Percentiles rank a stretch among this genome's conserved stretches.
These are phyloP conservation scores for Vinca major DNA, from an alignment of 305 asterid genomes.

Conservation along the genomic window DNA sequence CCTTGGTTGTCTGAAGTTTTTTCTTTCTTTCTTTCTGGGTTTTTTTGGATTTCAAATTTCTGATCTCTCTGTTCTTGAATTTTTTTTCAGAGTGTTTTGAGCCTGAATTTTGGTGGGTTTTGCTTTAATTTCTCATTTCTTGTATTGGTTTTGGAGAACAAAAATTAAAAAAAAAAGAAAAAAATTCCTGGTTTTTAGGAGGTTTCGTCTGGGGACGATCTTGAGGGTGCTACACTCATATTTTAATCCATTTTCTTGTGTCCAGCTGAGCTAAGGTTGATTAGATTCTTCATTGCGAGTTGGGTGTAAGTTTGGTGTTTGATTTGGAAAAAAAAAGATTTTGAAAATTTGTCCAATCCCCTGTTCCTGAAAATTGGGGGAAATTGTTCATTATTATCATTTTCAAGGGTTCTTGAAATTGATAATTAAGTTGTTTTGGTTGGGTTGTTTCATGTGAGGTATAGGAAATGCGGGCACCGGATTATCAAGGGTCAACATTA, in stretches of 20 bases:
- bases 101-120: slow-evolving; percentile 1
- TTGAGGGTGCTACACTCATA: background rate
- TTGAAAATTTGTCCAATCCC: too few relatives aligned
- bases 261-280: background rate
- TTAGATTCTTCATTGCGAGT: background rate
- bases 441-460: too few relatives aligned
- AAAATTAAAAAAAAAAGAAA: too few relatives aligned
- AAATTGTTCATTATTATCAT: background rate
- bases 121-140: background rate
- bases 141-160: too few relatives aligned
- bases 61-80: background rate
- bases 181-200: background rate
- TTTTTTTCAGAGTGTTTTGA: background rate
- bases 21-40: background rate
- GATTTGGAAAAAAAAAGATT: background rate
- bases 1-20: background rate
- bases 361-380: too few relatives aligned
- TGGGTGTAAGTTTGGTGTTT: background rate
- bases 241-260: background rate
- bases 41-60: background rate
- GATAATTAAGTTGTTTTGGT: too few relatives aligned
- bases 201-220: background rate
- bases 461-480: slow-evolving; percentile 60
- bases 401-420: slow-evolving; percentile 7
- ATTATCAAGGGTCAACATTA: slow-evolving; percentile 51